These are phyloP conservation scores for Cylindrotheca closterium DNA, from an alignment of 108 stramenopile species.

Conservation along the genomic window DNA sequence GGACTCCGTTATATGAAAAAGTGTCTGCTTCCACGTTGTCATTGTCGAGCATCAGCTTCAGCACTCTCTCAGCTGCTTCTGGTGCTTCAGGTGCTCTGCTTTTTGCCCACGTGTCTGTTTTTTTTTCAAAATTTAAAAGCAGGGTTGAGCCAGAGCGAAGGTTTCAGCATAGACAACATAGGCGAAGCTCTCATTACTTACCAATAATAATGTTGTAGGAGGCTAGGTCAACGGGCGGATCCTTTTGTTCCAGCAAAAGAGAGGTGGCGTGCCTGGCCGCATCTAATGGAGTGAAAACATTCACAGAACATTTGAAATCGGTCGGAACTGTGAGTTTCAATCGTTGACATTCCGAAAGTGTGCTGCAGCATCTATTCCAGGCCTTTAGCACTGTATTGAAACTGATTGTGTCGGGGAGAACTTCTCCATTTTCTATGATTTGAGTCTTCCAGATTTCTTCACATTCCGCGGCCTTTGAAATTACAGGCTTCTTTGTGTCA, in stretches of 20 bases:
- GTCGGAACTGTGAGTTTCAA: slow-evolving; percentile 1
- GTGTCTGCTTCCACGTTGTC: slow-evolving; percentile 37
- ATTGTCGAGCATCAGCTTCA: slow-evolving; percentile 24
- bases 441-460: slow-evolving; percentile 20
- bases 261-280: slow-evolving; percentile 28
- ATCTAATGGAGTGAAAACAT: slow-evolving; percentile 39
- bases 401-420: slow-evolving; percentile 19
- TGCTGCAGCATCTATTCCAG: slow-evolving; percentile 26
- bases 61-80: slow-evolving; percentile 22
- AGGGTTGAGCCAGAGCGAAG: neutral
- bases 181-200: neutral
- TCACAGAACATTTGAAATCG: neutral
- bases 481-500: slow-evolving; percentile 11
- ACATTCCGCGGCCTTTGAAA: slow-evolving; percentile 21
- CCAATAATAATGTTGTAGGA: slow-evolving; percentile 28
- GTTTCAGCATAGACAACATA: neutral
- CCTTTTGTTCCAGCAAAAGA: slow-evolving; percentile 20
- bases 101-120: slow-evolving; percentile 35
- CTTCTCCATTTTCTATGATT: neutral
- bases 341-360: slow-evolving; percentile 18
- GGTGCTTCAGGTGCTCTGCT: slow-evolving; percentile 24
- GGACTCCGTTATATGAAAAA: slow-evolving; percentile 52
- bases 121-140: too few species aligned
- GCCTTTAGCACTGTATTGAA: slow-evolving; percentile 38
- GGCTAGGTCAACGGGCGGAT: slow-evolving; percentile 5